Conservation (phyloP, 2,329 filamentous ascomycete genomes). For the Lasiodiplodia sp. region DNA sequence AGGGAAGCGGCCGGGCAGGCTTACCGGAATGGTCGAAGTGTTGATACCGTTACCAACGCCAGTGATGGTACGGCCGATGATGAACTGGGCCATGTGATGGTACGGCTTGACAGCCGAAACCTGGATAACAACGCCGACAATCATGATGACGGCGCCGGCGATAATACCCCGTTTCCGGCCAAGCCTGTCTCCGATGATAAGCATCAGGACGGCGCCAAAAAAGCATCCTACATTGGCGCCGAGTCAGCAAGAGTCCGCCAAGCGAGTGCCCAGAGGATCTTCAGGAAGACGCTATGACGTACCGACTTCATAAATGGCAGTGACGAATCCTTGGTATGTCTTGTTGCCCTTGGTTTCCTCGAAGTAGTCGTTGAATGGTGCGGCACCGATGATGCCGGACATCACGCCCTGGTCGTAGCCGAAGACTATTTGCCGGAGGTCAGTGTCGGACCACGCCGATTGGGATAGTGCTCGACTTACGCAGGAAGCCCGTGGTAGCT, state of each 20-base stretch:
- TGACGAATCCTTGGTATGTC: conserved; percentile 60
- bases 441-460: conserved; percentile 5
- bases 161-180: conserved; percentile 54
- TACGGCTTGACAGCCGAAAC: conserved; percentile 44
- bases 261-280: conserved; percentile 3
- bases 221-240: conserved; percentile 40
- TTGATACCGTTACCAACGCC: conserved; percentile 65
- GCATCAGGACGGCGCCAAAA: conserved; percentile 49
- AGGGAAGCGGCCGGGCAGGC: neutral
- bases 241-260: conserved; percentile 14
- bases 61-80: conserved; percentile 60
- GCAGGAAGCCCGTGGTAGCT: conserved; percentile 68
- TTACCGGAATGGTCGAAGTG: conserved; percentile 58
- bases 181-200: conserved; percentile 49
- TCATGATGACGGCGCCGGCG: conserved; percentile 52
- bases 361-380: conserved; percentile 46
- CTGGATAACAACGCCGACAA: conserved; percentile 53
- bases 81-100: conserved; percentile 57
- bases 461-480: conserved; percentile 1
- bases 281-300: conserved; percentile 45
- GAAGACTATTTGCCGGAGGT: conserved; percentile 48
- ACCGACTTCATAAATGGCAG: conserved; percentile 60
- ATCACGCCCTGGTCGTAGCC: conserved; percentile 60
- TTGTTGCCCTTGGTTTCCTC: conserved; percentile 50
- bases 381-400: conserved; percentile 46